A percentile compares a stretch with the other conserved stretches of the same genome.
Conservation (phyloP, 2,329 filamentous ascomycete genomes). For the Tolypocladium paradoxum region DNA sequence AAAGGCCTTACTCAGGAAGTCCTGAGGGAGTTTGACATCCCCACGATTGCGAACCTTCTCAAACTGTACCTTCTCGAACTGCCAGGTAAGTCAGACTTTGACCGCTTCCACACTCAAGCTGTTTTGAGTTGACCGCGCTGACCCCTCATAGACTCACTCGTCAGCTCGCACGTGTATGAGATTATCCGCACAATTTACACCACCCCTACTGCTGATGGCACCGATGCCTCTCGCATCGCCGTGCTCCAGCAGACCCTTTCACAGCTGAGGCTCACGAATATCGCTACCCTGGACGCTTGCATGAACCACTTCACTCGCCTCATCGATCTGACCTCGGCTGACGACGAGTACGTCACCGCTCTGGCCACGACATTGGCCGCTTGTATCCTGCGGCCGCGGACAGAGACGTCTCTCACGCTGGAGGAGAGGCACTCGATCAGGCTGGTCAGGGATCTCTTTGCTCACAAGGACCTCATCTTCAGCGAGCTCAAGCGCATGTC, state of each 20-base stretch:
- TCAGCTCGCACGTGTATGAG: constrained; percentile 96
- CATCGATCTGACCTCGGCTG: constrained; percentile 92
- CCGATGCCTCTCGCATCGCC: constrained; percentile 70
- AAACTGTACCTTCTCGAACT: constrained; percentile 94
- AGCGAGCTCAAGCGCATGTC: constrained; percentile 89
- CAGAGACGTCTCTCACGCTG: constrained; percentile 84
- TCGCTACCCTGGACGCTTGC: constrained; percentile 94
- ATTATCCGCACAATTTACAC: constrained; percentile 96
- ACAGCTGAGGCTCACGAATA: constrained; percentile 90
- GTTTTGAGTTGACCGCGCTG: constrained; percentile 7
- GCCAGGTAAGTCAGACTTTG: constrained; percentile 53
- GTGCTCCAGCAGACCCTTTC: constrained; percentile 93
- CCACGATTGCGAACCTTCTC: constrained; percentile 82
- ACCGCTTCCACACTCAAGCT: neutral
- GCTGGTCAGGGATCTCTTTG: constrained; percentile 81
- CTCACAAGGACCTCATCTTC: constrained; percentile 92
- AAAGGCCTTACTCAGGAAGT: constrained; percentile 66
- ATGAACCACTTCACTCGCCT: constrained; percentile 97
- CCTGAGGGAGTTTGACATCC: constrained; percentile 82
- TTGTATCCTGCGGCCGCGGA: constrained; percentile 77
- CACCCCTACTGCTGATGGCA: constrained; percentile 64
- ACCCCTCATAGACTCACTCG: constrained; percentile 67
- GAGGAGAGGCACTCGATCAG: constrained; percentile 90
- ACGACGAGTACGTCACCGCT: constrained; percentile 69
- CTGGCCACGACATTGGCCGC: constrained; percentile 69